A percentile compares a stretch with the other conserved stretches of the same genome.
Evolutionary conservation across 164 flowering plant genomes (phyloP).

Genomic region (Paratinospora sagittata): DNA sequence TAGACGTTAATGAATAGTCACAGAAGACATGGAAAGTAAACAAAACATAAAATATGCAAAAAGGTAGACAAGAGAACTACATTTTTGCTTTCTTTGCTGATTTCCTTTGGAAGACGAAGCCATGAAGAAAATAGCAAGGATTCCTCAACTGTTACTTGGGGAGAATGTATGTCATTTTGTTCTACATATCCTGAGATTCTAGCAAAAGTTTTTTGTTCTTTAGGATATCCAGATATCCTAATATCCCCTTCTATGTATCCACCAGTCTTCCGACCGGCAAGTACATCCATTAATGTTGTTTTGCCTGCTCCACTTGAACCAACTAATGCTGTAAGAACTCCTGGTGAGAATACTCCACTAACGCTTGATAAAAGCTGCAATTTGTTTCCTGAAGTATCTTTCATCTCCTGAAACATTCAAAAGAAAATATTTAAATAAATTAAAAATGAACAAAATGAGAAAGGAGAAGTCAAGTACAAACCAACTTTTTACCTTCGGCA

Average conservation of each 20-base stretch:
- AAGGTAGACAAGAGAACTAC: conserved; percentile 28
- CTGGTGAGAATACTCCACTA: conserved; percentile 88
- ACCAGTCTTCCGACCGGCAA: conserved; percentile 96
- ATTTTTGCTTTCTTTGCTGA: conserved; percentile 43
- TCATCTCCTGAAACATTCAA: conserved; percentile 57
- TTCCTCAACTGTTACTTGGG: conserved; percentile 85
- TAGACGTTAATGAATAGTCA: background rate
- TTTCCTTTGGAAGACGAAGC: conserved; percentile 78
- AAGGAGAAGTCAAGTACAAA: background rate
- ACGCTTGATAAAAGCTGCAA: conserved; percentile 74
- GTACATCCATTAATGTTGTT: conserved; percentile 94
- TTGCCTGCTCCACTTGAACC: conserved; percentile 98
- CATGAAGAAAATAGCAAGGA: conserved; percentile 70
- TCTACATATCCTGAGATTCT: conserved; percentile 93
- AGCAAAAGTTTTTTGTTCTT: conserved; percentile 89
- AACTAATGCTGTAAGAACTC: conserved; percentile 92
- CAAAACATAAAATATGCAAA: background rate
- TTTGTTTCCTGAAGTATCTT: conserved; percentile 59
- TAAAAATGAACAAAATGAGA: background rate
- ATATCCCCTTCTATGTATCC: conserved; percentile 97
- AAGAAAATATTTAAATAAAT: conserved; percentile 1
- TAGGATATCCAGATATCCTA: conserved; percentile 77
- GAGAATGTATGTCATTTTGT: conserved; percentile 93
- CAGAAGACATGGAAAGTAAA: conserved; percentile 1
- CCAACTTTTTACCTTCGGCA: conserved; percentile 59